Evolutionary conservation across 2,329 filamentous ascomycete genomes (phyloP).

Genomic region (Hymenoscyphus occultus): DNA sequence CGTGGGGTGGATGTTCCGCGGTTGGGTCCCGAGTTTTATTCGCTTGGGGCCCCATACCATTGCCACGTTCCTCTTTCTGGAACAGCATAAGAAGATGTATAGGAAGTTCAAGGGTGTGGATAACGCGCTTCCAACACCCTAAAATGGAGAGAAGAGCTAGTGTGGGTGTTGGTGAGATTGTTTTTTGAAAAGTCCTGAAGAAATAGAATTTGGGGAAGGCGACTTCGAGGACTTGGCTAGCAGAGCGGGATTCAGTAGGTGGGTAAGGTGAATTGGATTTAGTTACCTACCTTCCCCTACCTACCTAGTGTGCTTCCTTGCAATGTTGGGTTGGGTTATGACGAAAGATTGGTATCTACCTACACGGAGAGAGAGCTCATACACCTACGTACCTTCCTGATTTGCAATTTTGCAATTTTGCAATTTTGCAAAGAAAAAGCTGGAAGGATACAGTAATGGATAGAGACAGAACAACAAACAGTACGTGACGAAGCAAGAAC

Average conservation of each 20-base stretch:
- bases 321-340: no score
- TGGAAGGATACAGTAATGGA: not conserved
- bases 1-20: conserved; percentile 80
- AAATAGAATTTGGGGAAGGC: not conserved
- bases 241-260: not conserved
- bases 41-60: conserved; percentile 75
- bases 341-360: no score
- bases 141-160: not conserved
- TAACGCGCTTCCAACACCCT: conserved; percentile 21
- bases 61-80: conserved; percentile 80
- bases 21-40: conserved; percentile 78
- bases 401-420: not conserved
- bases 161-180: not conserved
- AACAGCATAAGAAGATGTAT: conserved; percentile 81
- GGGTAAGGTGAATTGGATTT: no score
- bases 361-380: no score
- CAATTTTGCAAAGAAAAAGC: not conserved
- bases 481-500: no score
- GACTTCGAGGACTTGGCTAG: not conserved
- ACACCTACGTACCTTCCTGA: no score
- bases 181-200: no score
- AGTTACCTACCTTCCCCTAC: no score
- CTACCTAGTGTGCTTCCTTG: no score
- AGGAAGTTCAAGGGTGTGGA: conserved; percentile 45
- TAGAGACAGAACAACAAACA: no score